phyloP scores from a whole-genome alignment of 2,329 filamentous ascomycete genomes.

The Metarhizium robertsii region DNA sequence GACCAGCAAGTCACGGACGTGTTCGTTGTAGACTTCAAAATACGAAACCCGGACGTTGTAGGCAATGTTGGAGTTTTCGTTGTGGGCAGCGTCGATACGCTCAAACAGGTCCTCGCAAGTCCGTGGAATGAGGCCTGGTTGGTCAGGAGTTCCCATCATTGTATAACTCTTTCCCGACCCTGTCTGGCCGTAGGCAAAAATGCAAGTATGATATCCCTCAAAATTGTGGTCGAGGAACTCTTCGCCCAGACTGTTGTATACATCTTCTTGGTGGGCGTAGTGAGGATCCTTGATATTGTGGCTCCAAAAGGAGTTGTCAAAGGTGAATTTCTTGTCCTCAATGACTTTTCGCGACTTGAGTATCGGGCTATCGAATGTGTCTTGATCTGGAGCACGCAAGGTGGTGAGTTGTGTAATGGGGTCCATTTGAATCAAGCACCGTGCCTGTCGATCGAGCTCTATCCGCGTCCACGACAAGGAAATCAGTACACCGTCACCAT shows the following conservation, averaged over 20 bases:
- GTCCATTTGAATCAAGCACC: conserved; percentile 89
- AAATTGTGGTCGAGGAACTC: conserved; percentile 99
- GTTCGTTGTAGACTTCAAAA: conserved; percentile 99
- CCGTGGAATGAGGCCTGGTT: conserved; percentile 85
- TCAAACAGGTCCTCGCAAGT: conserved; percentile 96
- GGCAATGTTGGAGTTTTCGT: conserved; percentile 81
- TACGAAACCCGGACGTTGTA: conserved; percentile 98
- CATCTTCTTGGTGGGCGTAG: conserved; percentile 85
- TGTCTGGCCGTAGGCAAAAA: conserved; percentile 97
- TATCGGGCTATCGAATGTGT: conserved; percentile 39
- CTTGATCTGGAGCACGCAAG: conserved; percentile 54
- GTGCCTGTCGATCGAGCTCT: conserved; percentile 75
- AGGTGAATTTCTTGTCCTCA: conserved; percentile 87
- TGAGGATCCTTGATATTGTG: conserved; percentile 70
- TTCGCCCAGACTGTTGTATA: conserved; percentile 89
- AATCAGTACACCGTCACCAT: neutral
- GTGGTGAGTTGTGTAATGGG: conserved; percentile 78
- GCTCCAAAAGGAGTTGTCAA: conserved; percentile 98
- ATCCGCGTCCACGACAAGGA: neutral
- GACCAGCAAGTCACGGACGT: conserved; percentile 86
- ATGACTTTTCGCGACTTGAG: conserved; percentile 62
- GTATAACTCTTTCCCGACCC: conserved; percentile 97
- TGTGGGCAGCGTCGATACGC: conserved; percentile 68
- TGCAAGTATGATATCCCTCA: conserved; percentile 97
- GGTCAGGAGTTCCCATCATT: conserved; percentile 83